Conservation (phyloP, 2,329 filamentous ascomycete genomes). For the Penicillium sp. region DNA sequence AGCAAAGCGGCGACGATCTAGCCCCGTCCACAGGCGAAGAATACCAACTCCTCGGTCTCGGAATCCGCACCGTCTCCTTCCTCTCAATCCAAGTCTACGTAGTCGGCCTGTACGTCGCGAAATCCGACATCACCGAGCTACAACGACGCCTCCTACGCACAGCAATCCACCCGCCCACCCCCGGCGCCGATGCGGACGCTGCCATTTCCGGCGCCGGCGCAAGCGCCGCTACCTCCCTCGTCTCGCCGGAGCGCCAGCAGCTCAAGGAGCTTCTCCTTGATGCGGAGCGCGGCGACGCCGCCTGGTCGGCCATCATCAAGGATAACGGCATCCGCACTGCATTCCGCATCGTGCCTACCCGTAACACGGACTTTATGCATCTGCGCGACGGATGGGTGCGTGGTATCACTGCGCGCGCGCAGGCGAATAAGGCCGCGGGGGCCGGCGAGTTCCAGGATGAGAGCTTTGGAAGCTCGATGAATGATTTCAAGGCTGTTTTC, state of each 20-base stretch:
- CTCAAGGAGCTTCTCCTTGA: slow-evolving; percentile 70
- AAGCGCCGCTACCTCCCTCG: slow-evolving; percentile 71
- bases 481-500: slow-evolving; percentile 78
- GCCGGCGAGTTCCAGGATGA: slow-evolving; percentile 63
- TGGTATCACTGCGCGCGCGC: slow-evolving; percentile 71
- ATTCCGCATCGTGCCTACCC: slow-evolving; percentile 82
- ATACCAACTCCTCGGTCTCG: slow-evolving; percentile 85
- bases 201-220: slow-evolving; percentile 52
- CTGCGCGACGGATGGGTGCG: slow-evolving; percentile 87
- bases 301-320: slow-evolving; percentile 71
- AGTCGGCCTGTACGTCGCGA: slow-evolving; percentile 87
- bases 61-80: slow-evolving; percentile 86
- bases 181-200: slow-evolving; percentile 13
- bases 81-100: slow-evolving; percentile 90
- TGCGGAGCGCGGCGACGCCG: slow-evolving; percentile 63
- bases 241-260: slow-evolving; percentile 74
- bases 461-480: slow-evolving; percentile 70
- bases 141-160: slow-evolving; percentile 74
- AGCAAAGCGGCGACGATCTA: slow-evolving; percentile 38
- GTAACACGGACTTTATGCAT: slow-evolving; percentile 92
- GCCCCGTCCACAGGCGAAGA: slow-evolving; percentile 47
- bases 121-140: slow-evolving; percentile 73
- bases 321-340: slow-evolving; percentile 69
- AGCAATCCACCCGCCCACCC: slow-evolving; percentile 48
- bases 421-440: slow-evolving; percentile 42